Evolutionary conservation across 495 filamentous ascomycete genomes (phyloP).

Genomic region (Xylaria scruposa): DNA sequence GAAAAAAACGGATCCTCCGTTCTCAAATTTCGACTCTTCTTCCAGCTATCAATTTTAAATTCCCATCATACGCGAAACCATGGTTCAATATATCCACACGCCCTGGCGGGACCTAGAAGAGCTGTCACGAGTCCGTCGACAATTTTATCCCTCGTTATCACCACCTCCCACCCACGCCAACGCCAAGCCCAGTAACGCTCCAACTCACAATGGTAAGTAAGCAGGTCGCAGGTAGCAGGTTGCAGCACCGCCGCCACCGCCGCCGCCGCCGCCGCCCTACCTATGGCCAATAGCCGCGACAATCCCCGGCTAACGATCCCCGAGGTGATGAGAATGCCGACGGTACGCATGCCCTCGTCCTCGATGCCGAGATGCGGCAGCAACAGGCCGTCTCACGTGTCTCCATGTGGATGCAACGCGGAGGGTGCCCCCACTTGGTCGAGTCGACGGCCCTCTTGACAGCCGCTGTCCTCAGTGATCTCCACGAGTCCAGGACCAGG

Average conservation of each 20-base stretch:
- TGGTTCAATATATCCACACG: constrained; percentile 80
- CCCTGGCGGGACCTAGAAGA: constrained; percentile 75
- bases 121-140: constrained; percentile 68
- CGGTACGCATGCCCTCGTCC: constrained; percentile 3
- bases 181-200: constrained; percentile 18
- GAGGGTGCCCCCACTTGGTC: constrained; percentile 79
- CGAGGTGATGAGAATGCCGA: constrained; percentile 21
- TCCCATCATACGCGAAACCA: constrained; percentile 36
- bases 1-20: background rate
- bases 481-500: constrained; percentile 52
- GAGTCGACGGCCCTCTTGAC: constrained; percentile 81
- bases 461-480: constrained; percentile 73
- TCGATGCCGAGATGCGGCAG: constrained; percentile 28
- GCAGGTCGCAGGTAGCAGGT: background rate
- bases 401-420: constrained; percentile 67
- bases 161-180: constrained; percentile 10
- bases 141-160: constrained; percentile 63
- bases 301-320: constrained; percentile 20
- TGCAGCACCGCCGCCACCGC: background rate
- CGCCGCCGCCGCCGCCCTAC: background rate
- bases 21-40: constrained; percentile 15
- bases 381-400: constrained; percentile 54
- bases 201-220: constrained; percentile 14
- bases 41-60: constrained; percentile 6
- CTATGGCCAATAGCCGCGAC: background rate